These are phyloP conservation scores for Rhizoclosmatium sp. DNA, from an alignment of 192 early-diverging fungal genomes.

Conservation along the genomic window DNA sequence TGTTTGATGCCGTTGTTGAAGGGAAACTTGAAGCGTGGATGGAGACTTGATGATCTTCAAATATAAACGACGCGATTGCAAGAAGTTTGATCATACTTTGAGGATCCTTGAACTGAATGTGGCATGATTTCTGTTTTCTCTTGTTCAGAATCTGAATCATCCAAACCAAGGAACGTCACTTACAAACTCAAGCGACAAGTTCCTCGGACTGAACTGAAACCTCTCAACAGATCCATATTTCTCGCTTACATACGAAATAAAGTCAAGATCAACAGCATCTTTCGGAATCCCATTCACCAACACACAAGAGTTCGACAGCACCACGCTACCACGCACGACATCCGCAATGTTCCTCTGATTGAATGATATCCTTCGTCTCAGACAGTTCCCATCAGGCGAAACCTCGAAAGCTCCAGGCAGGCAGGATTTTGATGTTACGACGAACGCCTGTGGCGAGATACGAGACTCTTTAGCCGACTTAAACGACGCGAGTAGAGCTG, in stretches of 20 bases:
- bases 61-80: not conserved
- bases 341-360: not conserved
- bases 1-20: not conserved
- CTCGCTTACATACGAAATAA: not conserved
- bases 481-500: not conserved
- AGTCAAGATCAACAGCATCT: constrained; percentile 4
- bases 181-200: not conserved
- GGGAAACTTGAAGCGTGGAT: not conserved
- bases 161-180: not conserved
- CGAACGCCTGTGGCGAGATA: not conserved
- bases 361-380: constrained; percentile 5
- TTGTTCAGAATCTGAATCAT: too few species aligned
- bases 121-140: not conserved
- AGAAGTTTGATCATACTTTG: constrained; percentile 14
- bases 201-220: not conserved
- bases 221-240: not conserved
- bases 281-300: not conserved
- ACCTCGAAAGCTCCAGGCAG: constrained; percentile 4
- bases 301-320: not conserved
- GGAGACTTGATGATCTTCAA: constrained; percentile 11
- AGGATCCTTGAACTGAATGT: constrained; percentile 8
- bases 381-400: not conserved
- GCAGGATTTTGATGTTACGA: not conserved
- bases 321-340: not conserved
- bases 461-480: not conserved